Conservation (phyloP, 1,284 basidiomycete species). For the Vanrija sp. region DNA sequence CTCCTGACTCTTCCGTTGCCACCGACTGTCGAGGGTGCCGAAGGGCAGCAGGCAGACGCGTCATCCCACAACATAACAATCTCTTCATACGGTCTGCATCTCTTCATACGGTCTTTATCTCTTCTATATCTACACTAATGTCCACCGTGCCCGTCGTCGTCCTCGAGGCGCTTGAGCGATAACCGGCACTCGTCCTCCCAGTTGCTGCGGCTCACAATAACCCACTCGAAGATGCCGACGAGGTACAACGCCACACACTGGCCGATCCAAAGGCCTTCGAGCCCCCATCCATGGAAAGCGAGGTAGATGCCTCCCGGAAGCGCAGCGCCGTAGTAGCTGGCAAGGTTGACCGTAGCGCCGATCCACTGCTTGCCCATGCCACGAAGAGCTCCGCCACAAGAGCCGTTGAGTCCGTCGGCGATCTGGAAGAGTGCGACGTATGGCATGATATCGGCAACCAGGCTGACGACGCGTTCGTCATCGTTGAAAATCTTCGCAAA, state of each 20-base stretch:
- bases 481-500: constrained; percentile 5
- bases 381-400: constrained; percentile 1
- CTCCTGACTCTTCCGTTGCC: too few species aligned
- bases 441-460: constrained; percentile 4
- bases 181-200: constrained; percentile 1
- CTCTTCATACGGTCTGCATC: too few species aligned
- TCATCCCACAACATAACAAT: too few species aligned
- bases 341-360: constrained; percentile 1
- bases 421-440: constrained; percentile 6
- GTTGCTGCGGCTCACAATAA: constrained; percentile 1
- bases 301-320: constrained; percentile 2
- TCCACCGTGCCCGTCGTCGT: neutral
- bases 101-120: too few species aligned
- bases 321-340: constrained; percentile 3
- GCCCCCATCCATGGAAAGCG: constrained; percentile 6
- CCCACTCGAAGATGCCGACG: constrained; percentile 1
- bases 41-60: too few species aligned
- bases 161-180: neutral
- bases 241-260: constrained; percentile 4
- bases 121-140: too few species aligned
- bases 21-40: too few species aligned
- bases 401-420: constrained; percentile 5
- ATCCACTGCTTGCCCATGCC: constrained; percentile 8
- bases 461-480: neutral
- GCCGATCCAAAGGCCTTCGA: constrained; percentile 3